Evolutionary conservation across 2,329 filamentous ascomycete species (phyloP).

Genomic region (Hymenoscyphus infarciens): DNA sequence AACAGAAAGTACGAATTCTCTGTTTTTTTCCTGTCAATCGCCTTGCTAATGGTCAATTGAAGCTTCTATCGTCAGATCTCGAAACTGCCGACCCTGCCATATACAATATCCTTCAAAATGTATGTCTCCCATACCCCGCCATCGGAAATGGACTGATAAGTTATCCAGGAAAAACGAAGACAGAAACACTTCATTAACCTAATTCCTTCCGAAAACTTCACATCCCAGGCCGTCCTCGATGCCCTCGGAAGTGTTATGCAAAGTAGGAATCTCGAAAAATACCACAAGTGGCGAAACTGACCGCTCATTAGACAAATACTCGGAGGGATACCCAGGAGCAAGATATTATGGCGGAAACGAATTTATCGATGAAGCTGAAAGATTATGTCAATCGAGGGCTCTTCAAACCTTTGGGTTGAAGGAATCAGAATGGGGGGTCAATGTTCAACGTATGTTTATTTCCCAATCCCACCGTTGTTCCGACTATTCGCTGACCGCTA

Average conservation of each 20-base stretch:
- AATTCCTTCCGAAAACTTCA: conserved; percentile 94
- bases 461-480: not conserved
- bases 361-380: conserved; percentile 88
- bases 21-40: not conserved
- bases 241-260: conserved; percentile 93
- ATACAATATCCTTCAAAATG: conserved; percentile 87
- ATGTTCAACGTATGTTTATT: conserved; percentile 70
- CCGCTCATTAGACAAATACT: conserved; percentile 76
- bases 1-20: conserved; percentile 51
- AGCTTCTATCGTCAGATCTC: conserved; percentile 78
- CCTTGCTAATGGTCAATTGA: conserved; percentile 17
- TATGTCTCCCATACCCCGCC: conserved; percentile 38
- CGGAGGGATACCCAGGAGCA: conserved; percentile 93
- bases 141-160: conserved; percentile 13
- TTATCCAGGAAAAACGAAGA: conserved; percentile 76
- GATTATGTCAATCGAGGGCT: conserved; percentile 84
- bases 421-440: conserved; percentile 89
- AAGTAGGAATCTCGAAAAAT: conserved; percentile 52
- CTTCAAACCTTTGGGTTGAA: conserved; percentile 83
- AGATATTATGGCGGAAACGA: conserved; percentile 97
- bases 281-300: conserved; percentile 38
- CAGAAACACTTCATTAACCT: conserved; percentile 99
- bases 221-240: conserved; percentile 87
- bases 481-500: conserved; percentile 6
- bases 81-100: conserved; percentile 83